Evolutionary conservation across 2,329 filamentous ascomycete species (phyloP), one percentile per base, ranked within the genome.

Genomic region (Exophiala viscosa): DNA sequence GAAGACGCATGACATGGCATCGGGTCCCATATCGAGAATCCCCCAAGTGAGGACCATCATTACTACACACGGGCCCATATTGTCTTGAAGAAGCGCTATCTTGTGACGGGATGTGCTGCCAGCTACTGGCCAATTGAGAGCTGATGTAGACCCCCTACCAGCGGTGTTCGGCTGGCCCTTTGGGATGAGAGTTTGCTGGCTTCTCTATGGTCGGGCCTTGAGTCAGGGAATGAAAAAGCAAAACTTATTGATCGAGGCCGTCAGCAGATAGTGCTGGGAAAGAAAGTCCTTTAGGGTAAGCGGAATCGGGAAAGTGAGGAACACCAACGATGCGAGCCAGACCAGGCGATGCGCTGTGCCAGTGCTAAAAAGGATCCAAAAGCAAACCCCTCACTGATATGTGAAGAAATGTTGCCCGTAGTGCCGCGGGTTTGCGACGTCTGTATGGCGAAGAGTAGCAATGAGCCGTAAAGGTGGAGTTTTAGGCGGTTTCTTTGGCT

Each of bases 401-500:
- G 20, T 44, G 31, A 42, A 47, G 38, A 47, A 43, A 48, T 41
- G 48, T 45, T 43, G 45, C 51, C 48, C 48, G 48, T 35, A 35
- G 48, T 46, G 49, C 51, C 48, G 23, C 35, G 45, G 28, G 17
- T 54, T 48, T 32, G 51, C 44, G 51, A 51, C 33, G 48, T 53
- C 48, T 49, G 48, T 50, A 54, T 55, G 55, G 55, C 31, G 52
- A 55, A 52, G 55, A 55, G 45, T 50, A 52, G 41, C 50, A 50
- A 50, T 44, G 40, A 47, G 38, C 47, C 50, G 46, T 51, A 38
- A 35, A 36, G 47, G 45, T 45, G 48, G 34, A 51, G 41, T 45
- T 38, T 44, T 51, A 31, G 17, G 40, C 46, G 53, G 36, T 42
- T 36, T 45, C 52, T 49, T 46, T 44, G 40, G 45, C 31, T 49